Base-by-base conservation (phyloP, 352 stramenopile genomes). In the Halophytophthora polymorphica region DNA sequence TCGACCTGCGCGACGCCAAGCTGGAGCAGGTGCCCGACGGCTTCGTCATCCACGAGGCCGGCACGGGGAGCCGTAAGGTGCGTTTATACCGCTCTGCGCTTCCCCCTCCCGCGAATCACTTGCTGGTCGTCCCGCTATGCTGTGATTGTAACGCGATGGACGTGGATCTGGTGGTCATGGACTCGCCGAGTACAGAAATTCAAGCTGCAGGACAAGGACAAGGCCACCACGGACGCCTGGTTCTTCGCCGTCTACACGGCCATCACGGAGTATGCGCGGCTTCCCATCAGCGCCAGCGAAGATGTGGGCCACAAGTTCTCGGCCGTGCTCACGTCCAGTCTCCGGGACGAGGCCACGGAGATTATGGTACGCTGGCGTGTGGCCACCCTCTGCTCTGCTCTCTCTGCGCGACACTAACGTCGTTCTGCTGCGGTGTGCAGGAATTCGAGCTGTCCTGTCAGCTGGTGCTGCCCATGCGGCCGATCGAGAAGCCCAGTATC, bases 401-500 rank as follows among this genome's bases (percentile, higher is more conserved):
- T 38, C 51, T 47, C 2, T 25, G 33, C 61, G 23, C 61, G 36
- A 60, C 13, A 37, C 54, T 22, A 57, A 53, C 15, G 56, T 21
- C 50, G 41, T 18, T 51, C 29, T 8, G 42, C 44, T 57, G 36
- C 51, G 23, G 43, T 43, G 2, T 22, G 50, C 47, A 86, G 74
- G 81, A 88, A 50, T 87, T 83, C 42, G 81, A 90, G 56, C 43
- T 92, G 33, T 85, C 78, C 42, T 90, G 78, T 31, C 77, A 92
- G 47, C 55, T 90, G 39, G 45, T 83, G 33, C 60, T 88, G 38
- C 74, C 69, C 25, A 51, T 62, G 35, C 67, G 74, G 13, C 50
- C 66, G 6, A 49, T 86, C 15, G 73, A 86, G 37, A 83, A 89
- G 52, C 75, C 75, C 12, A 87, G 79, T 42, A 82, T 89, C 49